phyloP scores from a whole-genome alignment of 2,329 filamentous ascomycete species.

The Ceratocystis papillata region DNA sequence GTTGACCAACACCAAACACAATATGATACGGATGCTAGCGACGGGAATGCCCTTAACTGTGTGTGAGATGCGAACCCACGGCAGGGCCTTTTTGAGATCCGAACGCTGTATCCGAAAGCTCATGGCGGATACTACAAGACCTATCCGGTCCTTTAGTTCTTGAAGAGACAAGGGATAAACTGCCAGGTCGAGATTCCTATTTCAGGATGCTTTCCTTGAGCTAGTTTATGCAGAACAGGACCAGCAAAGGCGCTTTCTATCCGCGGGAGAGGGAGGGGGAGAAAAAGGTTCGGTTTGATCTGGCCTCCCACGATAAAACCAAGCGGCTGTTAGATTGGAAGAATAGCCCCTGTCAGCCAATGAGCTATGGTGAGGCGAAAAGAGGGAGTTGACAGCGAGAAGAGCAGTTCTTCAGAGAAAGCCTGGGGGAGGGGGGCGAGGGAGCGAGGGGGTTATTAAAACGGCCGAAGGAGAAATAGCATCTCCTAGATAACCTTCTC shows the following conservation, averaged over 20 bases:
- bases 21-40: slow-evolving; percentile 39
- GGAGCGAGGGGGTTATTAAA: not conserved
- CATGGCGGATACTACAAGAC: not conserved
- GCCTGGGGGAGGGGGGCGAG: too few species aligned
- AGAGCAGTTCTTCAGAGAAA: not conserved
- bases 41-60: slow-evolving; percentile 22
- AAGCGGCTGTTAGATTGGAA: not conserved
- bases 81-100: slow-evolving; percentile 16
- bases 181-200: not conserved
- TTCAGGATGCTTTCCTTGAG: too few species aligned
- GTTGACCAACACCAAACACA: slow-evolving; percentile 42
- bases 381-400: not conserved
- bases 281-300: not conserved
- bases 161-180: not conserved
- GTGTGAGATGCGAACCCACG: slow-evolving; percentile 23
- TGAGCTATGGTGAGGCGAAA: not conserved
- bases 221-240: too few species aligned
- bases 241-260: not conserved
- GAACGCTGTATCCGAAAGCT: not conserved
- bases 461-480: not conserved
- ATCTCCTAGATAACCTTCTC: not conserved
- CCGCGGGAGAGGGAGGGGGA: not conserved
- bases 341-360: not conserved
- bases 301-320: not conserved
- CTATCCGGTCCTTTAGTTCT: not conserved